Percentiles rank a stretch among this genome's conserved stretches.
phyloP scores from a whole-genome alignment of 2,329 filamentous ascomycete species.

The Ophiosphaerella korrae region DNA sequence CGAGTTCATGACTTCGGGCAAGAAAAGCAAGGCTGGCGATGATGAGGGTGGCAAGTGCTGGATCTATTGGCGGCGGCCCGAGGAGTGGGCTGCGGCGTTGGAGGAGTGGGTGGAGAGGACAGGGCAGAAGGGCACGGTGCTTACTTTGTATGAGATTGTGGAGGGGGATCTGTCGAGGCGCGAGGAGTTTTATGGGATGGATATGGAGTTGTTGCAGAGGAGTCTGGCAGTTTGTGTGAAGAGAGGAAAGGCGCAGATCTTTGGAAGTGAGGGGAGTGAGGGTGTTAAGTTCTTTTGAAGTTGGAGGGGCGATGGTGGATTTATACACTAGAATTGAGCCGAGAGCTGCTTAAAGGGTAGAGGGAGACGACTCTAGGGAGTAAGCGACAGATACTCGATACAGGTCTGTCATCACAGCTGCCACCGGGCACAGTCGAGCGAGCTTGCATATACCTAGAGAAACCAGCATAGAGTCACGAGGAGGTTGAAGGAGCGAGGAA shows the following conservation, averaged over 20 bases:
- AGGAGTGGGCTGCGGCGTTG: conserved; percentile 85
- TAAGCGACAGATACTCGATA: too few species aligned
- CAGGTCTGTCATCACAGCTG: too few species aligned
- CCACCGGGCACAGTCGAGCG: too few species aligned
- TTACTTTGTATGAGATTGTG: conserved; percentile 90
- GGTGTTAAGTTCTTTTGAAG: conserved; percentile 93
- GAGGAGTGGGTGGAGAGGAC: conserved; percentile 83
- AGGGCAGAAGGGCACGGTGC: conserved; percentile 82
- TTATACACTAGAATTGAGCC: too few species aligned
- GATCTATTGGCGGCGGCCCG: conserved; percentile 83
- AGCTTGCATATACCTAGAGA: too few species aligned
- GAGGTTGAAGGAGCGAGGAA: background rate
- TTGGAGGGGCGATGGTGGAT: too few species aligned
- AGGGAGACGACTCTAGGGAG: too few species aligned
- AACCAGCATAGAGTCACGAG: too few species aligned
- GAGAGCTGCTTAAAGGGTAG: too few species aligned
- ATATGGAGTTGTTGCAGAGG: conserved; percentile 78
- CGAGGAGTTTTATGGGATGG: conserved; percentile 83
- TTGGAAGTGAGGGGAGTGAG: conserved; percentile 77
- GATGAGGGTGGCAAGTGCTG: conserved; percentile 56
- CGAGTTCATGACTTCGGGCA: conserved; percentile 63
- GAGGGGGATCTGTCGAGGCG: conserved; percentile 79
- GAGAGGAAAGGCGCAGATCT: conserved; percentile 89
- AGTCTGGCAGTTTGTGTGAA: conserved; percentile 83
- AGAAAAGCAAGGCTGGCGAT: conserved; percentile 26